phyloP scores from a whole-genome alignment of 331 rosid species.

The Acacia pycnantha region DNA sequence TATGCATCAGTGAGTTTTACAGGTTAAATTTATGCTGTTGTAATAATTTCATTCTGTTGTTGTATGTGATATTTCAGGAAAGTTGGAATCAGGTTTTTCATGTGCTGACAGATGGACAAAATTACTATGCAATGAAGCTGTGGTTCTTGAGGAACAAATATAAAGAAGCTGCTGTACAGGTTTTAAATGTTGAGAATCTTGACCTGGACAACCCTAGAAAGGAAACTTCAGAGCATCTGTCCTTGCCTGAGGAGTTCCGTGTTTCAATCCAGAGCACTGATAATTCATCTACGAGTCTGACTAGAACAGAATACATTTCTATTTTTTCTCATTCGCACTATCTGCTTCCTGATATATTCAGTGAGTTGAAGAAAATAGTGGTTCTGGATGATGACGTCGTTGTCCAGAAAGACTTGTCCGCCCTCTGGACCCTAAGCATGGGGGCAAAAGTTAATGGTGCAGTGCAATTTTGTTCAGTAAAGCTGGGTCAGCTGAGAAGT shows the following conservation, averaged over 20 bases:
- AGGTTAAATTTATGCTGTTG: slow-evolving; percentile 19
- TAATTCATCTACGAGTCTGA: slow-evolving; percentile 41
- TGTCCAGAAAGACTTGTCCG: slow-evolving; percentile 83
- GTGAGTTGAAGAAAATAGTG: slow-evolving; percentile 71
- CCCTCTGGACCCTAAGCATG: slow-evolving; percentile 79
- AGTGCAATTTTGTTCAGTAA: slow-evolving; percentile 68
- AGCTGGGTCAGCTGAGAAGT: slow-evolving; percentile 64
- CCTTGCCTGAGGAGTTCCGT: slow-evolving; percentile 81
- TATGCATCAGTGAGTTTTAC: background rate
- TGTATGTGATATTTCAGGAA: slow-evolving; percentile 58
- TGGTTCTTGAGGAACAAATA: slow-evolving; percentile 83
- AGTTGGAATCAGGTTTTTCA: slow-evolving; percentile 82
- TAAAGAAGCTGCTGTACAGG: slow-evolving; percentile 69
- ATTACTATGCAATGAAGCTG: slow-evolving; percentile 84
- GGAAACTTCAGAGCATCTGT: slow-evolving; percentile 34
- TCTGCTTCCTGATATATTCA: slow-evolving; percentile 82
- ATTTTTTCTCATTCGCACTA: slow-evolving; percentile 87
- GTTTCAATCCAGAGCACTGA: slow-evolving; percentile 57
- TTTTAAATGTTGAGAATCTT: slow-evolving; percentile 74
- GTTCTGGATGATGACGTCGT: slow-evolving; percentile 92
- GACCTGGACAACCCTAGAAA: slow-evolving; percentile 40
- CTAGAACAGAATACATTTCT: slow-evolving; percentile 80
- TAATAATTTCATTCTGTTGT: slow-evolving; percentile 35
- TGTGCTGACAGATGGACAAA: slow-evolving; percentile 88
- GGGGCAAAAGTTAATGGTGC: slow-evolving; percentile 92